A percentile compares a stretch with the other conserved stretches of the same genome.
phyloP scores from a whole-genome alignment of 805 yeast species.

The Candida corydali region DNA sequence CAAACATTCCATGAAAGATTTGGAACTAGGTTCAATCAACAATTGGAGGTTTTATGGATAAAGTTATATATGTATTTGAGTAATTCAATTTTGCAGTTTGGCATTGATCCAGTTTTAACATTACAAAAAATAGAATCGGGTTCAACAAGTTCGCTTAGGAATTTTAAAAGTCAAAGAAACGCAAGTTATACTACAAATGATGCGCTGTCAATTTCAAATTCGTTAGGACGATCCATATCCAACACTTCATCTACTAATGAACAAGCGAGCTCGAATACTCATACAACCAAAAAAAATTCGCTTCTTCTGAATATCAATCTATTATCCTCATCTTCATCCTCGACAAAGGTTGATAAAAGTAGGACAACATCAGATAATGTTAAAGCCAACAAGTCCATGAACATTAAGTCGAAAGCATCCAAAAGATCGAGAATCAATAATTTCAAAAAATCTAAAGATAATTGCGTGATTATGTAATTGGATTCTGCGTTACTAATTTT shows the following conservation, averaged over 20 bases:
- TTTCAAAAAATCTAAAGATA: constrained; percentile 23
- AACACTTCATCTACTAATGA: neutral
- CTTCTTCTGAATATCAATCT: neutral
- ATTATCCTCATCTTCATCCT: neutral
- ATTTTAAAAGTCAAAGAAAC: neutral
- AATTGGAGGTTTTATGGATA: constrained; percentile 68
- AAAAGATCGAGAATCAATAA: constrained; percentile 4
- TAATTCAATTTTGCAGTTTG: constrained; percentile 60
- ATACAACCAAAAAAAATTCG: neutral
- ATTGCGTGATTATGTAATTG: constrained; percentile 23
- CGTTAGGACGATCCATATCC: neutral
- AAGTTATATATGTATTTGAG: constrained; percentile 65
- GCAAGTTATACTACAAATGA: neutral
- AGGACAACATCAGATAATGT: neutral
- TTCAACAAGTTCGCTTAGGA: neutral
- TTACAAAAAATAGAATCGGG: constrained; percentile 2
- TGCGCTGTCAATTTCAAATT: too few species aligned
- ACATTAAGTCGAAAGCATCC: neutral
- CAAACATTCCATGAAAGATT: constrained; percentile 67
- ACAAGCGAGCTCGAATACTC: neutral
- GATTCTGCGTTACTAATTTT: too few species aligned
- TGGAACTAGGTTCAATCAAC: constrained; percentile 47
- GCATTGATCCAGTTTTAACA: constrained; percentile 43
- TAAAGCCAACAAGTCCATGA: neutral
- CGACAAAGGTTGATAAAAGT: neutral